These are phyloP conservation scores for Puccinia novopanici DNA, from an alignment of 1,284 basidiomycete genomes.

Conservation along the genomic window DNA sequence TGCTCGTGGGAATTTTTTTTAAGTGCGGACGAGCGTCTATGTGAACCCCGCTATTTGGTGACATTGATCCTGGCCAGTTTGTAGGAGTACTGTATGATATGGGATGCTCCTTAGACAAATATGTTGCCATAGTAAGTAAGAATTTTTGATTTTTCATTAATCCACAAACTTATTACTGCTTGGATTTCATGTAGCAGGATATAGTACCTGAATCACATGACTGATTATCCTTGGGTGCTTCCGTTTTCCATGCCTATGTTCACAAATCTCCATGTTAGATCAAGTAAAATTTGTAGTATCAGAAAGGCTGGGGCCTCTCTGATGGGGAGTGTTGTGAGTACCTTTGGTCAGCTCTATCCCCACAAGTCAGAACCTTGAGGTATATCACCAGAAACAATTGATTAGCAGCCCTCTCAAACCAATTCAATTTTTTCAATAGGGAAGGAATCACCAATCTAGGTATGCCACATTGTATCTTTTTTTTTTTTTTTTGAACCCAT, in stretches of 20 bases:
- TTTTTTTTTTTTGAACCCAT: no score
- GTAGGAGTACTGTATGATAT: neutral
- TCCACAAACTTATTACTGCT: no score
- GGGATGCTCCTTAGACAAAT: neutral
- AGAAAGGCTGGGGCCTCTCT: conserved; percentile 13
- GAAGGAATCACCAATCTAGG: neutral
- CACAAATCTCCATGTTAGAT: conserved; percentile 19
- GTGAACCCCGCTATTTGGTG: no score
- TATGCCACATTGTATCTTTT: neutral
- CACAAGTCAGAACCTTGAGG: neutral
- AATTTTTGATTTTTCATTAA: neutral
- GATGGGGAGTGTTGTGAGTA: conserved; percentile 23
- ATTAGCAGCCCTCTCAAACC: neutral
- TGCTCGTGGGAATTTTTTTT: no score
- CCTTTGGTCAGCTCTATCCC: conserved; percentile 18
- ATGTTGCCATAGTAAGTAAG: neutral
- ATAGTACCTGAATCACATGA: neutral
- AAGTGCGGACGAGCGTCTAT: no score
- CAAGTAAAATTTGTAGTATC: neutral
- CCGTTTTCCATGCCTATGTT: conserved; percentile 23
- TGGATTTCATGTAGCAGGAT: no score
- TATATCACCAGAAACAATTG: neutral
- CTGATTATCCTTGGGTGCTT: neutral
- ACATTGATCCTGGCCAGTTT: neutral
- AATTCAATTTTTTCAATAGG: neutral